Evolutionary conservation across 2,329 filamentous ascomycete species (phyloP).

Genomic region (Fusarium stilboides): DNA sequence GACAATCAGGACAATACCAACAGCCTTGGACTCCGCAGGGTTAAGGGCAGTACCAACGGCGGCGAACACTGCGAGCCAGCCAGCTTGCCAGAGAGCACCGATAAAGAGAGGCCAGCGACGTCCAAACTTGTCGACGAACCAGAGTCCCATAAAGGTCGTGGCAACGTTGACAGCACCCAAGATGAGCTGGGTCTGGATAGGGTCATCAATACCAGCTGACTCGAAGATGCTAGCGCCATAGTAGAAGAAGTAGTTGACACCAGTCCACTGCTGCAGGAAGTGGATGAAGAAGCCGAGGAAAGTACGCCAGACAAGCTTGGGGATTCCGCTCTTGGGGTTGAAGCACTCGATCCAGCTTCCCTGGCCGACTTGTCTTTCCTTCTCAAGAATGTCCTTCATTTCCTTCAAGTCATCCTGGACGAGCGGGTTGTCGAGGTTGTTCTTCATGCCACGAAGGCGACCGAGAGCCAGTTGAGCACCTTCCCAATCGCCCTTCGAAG

Average conservation of each 20-base stretch:
- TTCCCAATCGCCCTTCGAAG: constrained; percentile 63
- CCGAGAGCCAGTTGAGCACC: constrained; percentile 66
- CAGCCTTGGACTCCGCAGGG: constrained; percentile 60
- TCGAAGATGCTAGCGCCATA: constrained; percentile 79
- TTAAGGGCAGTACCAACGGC: constrained; percentile 65
- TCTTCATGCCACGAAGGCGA: constrained; percentile 66
- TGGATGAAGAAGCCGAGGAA: constrained; percentile 75
- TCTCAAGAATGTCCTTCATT: constrained; percentile 64
- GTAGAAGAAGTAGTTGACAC: constrained; percentile 73
- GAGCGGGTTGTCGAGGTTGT: constrained; percentile 60
- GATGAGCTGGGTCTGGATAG: constrained; percentile 78
- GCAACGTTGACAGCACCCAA: constrained; percentile 77
- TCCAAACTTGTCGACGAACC: constrained; percentile 77
- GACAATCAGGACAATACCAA: constrained; percentile 79
- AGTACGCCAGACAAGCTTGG: constrained; percentile 75
- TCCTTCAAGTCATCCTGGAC: constrained; percentile 69
- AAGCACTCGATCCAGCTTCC: constrained; percentile 74
- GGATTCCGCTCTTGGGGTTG: constrained; percentile 64
- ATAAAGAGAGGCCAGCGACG: constrained; percentile 77
- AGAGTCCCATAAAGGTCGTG: constrained; percentile 77
- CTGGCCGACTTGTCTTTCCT: constrained; percentile 61
- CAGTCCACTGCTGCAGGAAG: constrained; percentile 78
- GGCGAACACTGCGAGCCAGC: constrained; percentile 76
- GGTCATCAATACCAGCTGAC: constrained; percentile 76
- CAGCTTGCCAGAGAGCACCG: constrained; percentile 77